Conservation (phyloP, 2,329 filamentous ascomycete species). For the Claviceps monticola region DNA sequence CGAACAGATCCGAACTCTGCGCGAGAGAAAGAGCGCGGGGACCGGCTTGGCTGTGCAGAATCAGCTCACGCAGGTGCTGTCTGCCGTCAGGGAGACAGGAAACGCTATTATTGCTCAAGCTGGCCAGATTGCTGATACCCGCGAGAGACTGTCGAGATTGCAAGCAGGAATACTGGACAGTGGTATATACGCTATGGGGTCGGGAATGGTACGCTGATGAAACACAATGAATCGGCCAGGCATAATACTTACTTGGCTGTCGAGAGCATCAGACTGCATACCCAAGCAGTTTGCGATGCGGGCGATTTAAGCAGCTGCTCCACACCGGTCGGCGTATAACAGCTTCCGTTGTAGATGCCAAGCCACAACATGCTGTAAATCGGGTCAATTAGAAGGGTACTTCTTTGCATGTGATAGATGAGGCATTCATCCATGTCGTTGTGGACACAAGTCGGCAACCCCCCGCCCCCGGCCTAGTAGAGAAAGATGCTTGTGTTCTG, state of each 20-base stretch:
- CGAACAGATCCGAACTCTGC: constrained; percentile 25
- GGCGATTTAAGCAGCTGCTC: not conserved
- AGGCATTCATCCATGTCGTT: not conserved
- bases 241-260: not conserved
- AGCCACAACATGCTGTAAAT: not conserved
- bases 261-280: not conserved
- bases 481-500: not conserved
- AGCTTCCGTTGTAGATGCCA: not conserved
- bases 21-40: constrained; percentile 18
- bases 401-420: not conserved
- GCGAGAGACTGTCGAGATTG: constrained; percentile 26
- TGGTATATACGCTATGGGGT: constrained; percentile 21
- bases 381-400: not conserved
- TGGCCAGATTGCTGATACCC: constrained; percentile 28
- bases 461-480: not conserved
- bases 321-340: not conserved
- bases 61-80: constrained; percentile 24
- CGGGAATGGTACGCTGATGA: constrained; percentile 12
- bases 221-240: not conserved
- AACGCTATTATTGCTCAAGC: constrained; percentile 27
- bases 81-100: constrained; percentile 25
- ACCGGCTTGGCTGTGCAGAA: constrained; percentile 19
- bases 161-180: constrained; percentile 27
- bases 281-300: not conserved
- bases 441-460: not conserved